A percentile compares a stretch with the other conserved stretches of the same genome.
phyloP scores from a whole-genome alignment of 164 flowering plant species.

The Stephania cephalantha region DNA sequence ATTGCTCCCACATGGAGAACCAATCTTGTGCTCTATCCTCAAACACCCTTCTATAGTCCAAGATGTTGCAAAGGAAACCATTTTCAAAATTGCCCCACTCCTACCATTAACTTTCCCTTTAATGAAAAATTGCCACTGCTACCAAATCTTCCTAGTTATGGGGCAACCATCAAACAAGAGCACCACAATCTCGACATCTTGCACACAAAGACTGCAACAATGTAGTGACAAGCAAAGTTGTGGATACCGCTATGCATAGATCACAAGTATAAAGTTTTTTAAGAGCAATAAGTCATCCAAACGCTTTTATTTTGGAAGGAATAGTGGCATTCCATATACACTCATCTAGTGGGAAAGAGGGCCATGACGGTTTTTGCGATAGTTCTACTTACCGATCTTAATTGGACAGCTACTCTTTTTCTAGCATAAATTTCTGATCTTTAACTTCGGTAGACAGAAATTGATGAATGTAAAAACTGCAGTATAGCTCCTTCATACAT shows the following conservation, averaged over 20 bases:
- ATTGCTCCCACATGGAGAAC: neutral
- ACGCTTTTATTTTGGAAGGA: neutral
- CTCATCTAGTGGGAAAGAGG: no score
- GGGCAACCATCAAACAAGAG: neutral
- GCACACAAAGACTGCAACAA: neutral
- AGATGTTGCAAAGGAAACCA: neutral
- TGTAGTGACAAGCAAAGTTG: neutral
- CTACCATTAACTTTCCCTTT: neutral
- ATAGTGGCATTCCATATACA: neutral
- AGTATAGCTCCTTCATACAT: no score
- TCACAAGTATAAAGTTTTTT: neutral
- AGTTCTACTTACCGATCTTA: no score
- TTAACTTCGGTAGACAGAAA: no score
- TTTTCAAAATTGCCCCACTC: neutral
- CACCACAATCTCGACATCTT: neutral
- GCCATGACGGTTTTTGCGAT: no score
- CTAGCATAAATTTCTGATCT: no score
- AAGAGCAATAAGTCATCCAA: neutral
- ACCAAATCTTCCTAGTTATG: neutral
- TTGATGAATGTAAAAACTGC: no score
- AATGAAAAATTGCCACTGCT: neutral
- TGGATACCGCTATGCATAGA: neutral
- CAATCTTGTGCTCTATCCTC: neutral
- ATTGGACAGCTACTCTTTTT: no score
- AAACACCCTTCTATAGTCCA: no score